Conservation (phyloP, 495 filamentous ascomycete species). For the Astrothelium macrocarpum region DNA sequence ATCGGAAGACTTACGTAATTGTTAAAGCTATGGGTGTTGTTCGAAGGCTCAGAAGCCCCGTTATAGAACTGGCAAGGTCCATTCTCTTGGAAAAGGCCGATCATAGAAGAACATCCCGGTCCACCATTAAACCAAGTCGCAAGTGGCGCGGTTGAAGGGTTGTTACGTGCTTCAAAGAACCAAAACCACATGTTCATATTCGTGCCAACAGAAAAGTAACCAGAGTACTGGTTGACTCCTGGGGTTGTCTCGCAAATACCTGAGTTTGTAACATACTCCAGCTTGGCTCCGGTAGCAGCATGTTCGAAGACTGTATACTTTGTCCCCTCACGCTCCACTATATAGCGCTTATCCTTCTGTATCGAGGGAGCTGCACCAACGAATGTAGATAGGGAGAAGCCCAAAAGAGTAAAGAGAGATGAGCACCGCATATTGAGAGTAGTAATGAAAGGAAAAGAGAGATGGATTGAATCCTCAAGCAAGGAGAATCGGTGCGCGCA, state of each 20-base stretch:
- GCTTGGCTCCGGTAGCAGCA: conserved; percentile 6
- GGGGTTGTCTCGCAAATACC: conserved; percentile 11
- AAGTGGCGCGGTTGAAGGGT: conserved; percentile 34
- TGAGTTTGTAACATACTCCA: conserved; percentile 19
- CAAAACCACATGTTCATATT: conserved; percentile 28
- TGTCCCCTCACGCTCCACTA: background rate
- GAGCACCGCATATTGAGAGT: background rate
- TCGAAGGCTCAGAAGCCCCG: background rate
- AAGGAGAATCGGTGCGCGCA: background rate
- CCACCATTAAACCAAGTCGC: conserved; percentile 60
- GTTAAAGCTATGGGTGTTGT: conserved; percentile 4
- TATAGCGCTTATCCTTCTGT: background rate
- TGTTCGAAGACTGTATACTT: conserved; percentile 8
- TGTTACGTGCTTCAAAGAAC: conserved; percentile 38
- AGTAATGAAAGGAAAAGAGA: background rate
- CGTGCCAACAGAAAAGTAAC: conserved; percentile 9
- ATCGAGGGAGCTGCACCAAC: background rate
- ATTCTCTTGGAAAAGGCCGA: conserved; percentile 34
- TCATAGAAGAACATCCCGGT: conserved; percentile 37
- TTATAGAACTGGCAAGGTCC: conserved; percentile 22
- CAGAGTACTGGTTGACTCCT: conserved; percentile 8
- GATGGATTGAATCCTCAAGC: background rate
- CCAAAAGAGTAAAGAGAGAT: background rate
- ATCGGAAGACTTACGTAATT: background rate
- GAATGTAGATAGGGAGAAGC: background rate